phyloP scores from a whole-genome alignment of 768 basidiomycete species.

The Leccinum subtestaceum region DNA sequence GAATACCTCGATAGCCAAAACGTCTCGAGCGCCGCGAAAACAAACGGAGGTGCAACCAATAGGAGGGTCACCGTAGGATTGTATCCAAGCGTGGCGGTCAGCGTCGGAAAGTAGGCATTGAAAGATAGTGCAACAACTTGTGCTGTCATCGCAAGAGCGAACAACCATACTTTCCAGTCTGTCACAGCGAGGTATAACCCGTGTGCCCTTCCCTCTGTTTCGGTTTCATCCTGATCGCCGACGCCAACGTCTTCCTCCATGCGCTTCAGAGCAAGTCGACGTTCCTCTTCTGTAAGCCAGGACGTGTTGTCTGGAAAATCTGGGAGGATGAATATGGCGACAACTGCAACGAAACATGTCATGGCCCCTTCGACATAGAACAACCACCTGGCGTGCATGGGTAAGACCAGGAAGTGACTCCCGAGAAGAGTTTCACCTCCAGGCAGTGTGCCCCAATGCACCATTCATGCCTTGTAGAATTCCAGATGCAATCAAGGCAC shows the following conservation, averaged over 20 bases:
- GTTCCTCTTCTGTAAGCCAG: slow-evolving; percentile 38
- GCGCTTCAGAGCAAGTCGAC: slow-evolving; percentile 49
- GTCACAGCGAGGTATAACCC: slow-evolving; percentile 61
- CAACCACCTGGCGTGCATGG: slow-evolving; percentile 39
- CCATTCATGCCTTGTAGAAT: slow-evolving; percentile 49
- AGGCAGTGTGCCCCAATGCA: slow-evolving; percentile 46
- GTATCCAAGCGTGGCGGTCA: slow-evolving; percentile 70
- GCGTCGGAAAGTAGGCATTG: slow-evolving; percentile 80
- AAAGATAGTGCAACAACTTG: slow-evolving; percentile 57
- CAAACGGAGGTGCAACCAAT: slow-evolving; percentile 76
- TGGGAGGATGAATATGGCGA: slow-evolving; percentile 47
- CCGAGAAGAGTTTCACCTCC: slow-evolving; percentile 39
- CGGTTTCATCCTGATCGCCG: slow-evolving; percentile 50
- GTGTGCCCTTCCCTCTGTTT: slow-evolving; percentile 34
- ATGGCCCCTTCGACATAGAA: slow-evolving; percentile 47
- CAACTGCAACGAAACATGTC: slow-evolving; percentile 44
- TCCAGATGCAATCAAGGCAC: slow-evolving; percentile 47
- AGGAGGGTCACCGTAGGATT: slow-evolving; percentile 60
- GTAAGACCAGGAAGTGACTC: slow-evolving; percentile 10
- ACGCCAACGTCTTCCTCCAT: slow-evolving; percentile 66
- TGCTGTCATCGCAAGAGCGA: slow-evolving; percentile 48
- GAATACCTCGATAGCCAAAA: slow-evolving; percentile 52
- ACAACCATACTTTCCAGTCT: slow-evolving; percentile 83
- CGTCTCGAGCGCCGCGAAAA: slow-evolving; percentile 54
- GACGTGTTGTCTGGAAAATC: slow-evolving; percentile 41